Percentiles rank a stretch among this genome's conserved stretches.
Evolutionary conservation across 495 filamentous ascomycete species (phyloP).

Genomic region (Penicillium arizonense): DNA sequence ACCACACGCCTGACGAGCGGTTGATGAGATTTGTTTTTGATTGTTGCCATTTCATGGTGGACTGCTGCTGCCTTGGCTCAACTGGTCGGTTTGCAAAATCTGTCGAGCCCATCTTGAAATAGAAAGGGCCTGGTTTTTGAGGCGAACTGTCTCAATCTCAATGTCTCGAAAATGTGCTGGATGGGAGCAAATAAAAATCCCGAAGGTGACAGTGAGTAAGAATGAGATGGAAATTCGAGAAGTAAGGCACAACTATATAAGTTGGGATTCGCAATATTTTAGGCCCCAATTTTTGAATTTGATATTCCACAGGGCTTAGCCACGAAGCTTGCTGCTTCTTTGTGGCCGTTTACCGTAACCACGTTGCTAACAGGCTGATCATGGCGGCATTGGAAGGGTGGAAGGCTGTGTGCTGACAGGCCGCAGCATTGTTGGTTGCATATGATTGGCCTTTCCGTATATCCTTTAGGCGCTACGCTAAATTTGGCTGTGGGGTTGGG

Average conservation of each 20-base stretch:
- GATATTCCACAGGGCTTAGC: not conserved
- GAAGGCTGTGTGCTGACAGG: conserved; percentile 2
- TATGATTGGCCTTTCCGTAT: not conserved
- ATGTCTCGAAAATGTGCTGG: no score
- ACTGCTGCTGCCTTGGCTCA: not conserved
- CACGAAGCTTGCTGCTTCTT: not conserved
- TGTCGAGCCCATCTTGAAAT: not conserved
- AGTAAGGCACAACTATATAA: no score
- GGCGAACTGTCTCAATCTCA: not conserved
- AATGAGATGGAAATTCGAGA: no score
- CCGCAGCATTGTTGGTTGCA: not conserved
- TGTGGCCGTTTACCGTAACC: no score
- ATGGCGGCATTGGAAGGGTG: not conserved
- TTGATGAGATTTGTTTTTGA: not conserved
- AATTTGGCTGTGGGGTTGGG: not conserved
- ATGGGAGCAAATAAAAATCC: no score
- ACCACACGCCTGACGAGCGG: not conserved
- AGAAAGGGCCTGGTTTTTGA: not conserved
- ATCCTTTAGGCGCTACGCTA: not conserved
- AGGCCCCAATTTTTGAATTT: not conserved
- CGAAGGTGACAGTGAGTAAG: no score
- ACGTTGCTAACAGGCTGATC: not conserved
- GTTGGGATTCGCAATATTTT: not conserved
- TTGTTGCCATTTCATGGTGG: not conserved
- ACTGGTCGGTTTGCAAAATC: not conserved